A percentile compares a stretch with the other conserved stretches of the same genome.
Conservation (phyloP, 2,329 filamentous ascomycete genomes). For the Nigrospora oryzae region DNA sequence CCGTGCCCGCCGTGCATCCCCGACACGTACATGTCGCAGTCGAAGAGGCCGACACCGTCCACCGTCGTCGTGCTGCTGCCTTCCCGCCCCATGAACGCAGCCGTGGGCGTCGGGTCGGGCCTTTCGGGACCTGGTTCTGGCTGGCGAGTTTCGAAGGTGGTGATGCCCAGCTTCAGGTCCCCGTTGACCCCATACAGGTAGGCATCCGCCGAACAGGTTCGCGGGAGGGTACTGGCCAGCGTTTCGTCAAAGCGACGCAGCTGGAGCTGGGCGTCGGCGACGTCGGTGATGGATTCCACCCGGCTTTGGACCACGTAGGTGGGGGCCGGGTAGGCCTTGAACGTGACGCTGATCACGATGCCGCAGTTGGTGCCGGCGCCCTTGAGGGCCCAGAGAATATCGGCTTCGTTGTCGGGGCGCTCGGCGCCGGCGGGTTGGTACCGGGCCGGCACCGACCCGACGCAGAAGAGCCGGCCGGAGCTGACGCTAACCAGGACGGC, state of each 20-base stretch:
- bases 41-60: slow-evolving; percentile 43
- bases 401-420: slow-evolving; percentile 35
- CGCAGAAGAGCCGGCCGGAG: slow-evolving; percentile 34
- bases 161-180: slow-evolving; percentile 41
- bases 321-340: slow-evolving; percentile 34
- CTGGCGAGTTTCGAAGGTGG: slow-evolving; percentile 31
- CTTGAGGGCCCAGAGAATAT: slow-evolving; percentile 48
- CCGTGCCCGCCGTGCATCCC: slow-evolving; percentile 50
- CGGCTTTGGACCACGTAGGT: slow-evolving; percentile 31
- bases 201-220: slow-evolving; percentile 39
- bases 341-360: slow-evolving; percentile 44
- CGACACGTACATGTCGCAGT: slow-evolving; percentile 53
- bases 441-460: slow-evolving; percentile 41
- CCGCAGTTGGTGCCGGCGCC: slow-evolving; percentile 53
- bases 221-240: slow-evolving; percentile 29
- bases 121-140: slow-evolving; percentile 3
- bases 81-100: slow-evolving; percentile 23
- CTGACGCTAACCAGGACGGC: slow-evolving; percentile 46
- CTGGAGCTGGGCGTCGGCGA: slow-evolving; percentile 19
- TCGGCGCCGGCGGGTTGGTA: slow-evolving; percentile 30
- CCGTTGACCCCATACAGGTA: slow-evolving; percentile 44
- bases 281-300: slow-evolving; percentile 24
- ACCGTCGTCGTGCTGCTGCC: slow-evolving; percentile 22
- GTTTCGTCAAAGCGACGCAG: slow-evolving; percentile 30
- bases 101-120: slow-evolving; percentile 4